Evolutionary conservation across 106 monocot species (phyloP), one percentile per base, ranked within the genome.

Genomic region (Cymbidium sinense): DNA sequence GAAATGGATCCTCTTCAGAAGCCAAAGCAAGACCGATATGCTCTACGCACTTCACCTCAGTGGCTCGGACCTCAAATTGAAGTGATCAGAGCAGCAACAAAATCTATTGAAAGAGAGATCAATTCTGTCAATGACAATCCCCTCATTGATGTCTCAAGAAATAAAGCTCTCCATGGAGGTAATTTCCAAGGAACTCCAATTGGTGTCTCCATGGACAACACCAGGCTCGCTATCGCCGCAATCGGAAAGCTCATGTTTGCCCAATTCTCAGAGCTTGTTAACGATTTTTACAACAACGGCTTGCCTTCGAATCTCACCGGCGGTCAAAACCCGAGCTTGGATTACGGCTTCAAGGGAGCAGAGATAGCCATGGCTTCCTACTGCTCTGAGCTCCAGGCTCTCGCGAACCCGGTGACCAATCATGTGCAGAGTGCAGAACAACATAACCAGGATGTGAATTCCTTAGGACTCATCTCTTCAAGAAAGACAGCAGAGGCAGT

Each of bases 181-280:
- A 85, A 85, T 75, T 88, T 88, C 79, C 88, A 88, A 73, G 88
- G 88, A 31, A 88, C 88, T 6, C 88, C 88, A 18, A 88, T 88
- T 29, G 88, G 88, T 19, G 85, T 85, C 2, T 88, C 88, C 33
- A 88, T 88, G 88, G 88, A 88, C 43, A 88, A 88, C 78, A 77
- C 83, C 33, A 62, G 88, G 5, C 70, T 88, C 2, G 88, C 88
- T 35, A 25, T 88, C 33, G 88, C 88, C 35, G 88, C 88, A 43
- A 82, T 92, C 29, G 91, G 91, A 30, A 92, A 92, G 85, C 87
- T 92, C 79, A 87, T 92, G 83, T 92, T 92, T 64, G 91, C 91
- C 10, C 91, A 91, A 52, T 83, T 91, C 76, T 91, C 91, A 11
- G 91, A 91, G 83, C 88, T 91, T 2, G 91, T 92, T 12, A 87